Base-by-base conservation (phyloP, 2,329 filamentous ascomycete genomes). In the Allantophomopsis cytisporea region DNA sequence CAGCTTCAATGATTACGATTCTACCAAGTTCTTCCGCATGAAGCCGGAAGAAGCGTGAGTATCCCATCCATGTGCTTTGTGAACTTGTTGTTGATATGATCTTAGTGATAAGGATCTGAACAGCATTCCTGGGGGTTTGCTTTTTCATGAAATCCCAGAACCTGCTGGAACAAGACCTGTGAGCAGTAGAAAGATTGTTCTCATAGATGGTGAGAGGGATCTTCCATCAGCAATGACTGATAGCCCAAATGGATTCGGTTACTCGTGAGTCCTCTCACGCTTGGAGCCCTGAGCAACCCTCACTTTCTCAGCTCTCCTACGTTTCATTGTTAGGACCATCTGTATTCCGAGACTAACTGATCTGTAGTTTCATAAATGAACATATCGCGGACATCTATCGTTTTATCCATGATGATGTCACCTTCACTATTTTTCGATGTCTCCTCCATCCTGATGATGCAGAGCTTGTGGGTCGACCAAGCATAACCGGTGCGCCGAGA, bases 61-160 rank as follows among this genome's bases (percentile, higher is more conserved):
- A 8, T 28, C 10, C 7, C n/a, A 47, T 46, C 14, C 20, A 39
- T 12, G 40, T 46, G 13, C 23, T 12, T 3, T 28, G 23, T 12
- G 23, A 28, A 28, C 18, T 20, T 28, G 23, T 28, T 12, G 3
- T 12, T 28, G 11, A 28, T 28, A 8, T 28, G 18, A 3, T 28
- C 10, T 3, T 12, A 28, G 23, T 5, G 23, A 28, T 28, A 28
- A 28, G 11, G 39, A 68, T 31, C 60, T 68, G 32, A 64, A 71
- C 43, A 48, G 56, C 5, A 52, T 57, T 1, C 58, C 59, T 0
- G 72, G 70, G 14, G 64, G 67, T 3, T 52, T 80, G 41, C 60
- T 68, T 35, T 80, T 73, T 71, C 67, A 61, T 5, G 75, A 79
- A 46, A 62, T 78, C 35, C 75, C 76, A 1, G 75, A 79, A 44